Percentiles rank a stretch among this genome's conserved stretches.
Evolutionary conservation across 371 early-diverging fungal species (phyloP).

Genomic region (Nematocida homosporus): DNA sequence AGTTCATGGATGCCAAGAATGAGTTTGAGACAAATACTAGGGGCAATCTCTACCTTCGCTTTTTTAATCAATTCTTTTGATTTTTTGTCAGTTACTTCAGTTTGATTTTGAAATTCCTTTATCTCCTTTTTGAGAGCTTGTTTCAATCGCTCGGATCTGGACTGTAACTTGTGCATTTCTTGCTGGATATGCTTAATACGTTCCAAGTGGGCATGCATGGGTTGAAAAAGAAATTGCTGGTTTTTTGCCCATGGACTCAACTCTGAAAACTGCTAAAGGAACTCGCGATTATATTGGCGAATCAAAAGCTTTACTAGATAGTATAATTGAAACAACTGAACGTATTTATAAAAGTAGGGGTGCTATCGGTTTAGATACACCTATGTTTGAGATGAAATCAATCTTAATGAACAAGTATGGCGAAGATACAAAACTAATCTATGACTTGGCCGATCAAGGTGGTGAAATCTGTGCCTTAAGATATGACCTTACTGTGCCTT

Average conservation of each 20-base stretch:
- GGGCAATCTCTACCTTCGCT: conserved; percentile 5
- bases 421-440: conserved; percentile 95
- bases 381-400: conserved; percentile 94
- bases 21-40: conserved; percentile 8
- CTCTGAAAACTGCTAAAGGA: conserved; percentile 72
- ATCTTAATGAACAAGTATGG: conserved; percentile 96
- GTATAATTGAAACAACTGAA: conserved; percentile 79
- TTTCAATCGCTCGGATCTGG: conserved; percentile 13
- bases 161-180: neutral
- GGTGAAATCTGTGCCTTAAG: conserved; percentile 91
- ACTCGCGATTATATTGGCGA: conserved; percentile 86
- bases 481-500: conserved; percentile 96
- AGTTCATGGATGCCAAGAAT: conserved; percentile 36
- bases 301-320: conserved; percentile 85
- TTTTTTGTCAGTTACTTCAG: neutral
- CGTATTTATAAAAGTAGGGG: conserved; percentile 85
- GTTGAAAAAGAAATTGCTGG: conserved; percentile 26
- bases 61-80: neutral
- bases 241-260: conserved; percentile 20
- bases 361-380: conserved; percentile 93
- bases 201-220: conserved; percentile 4
- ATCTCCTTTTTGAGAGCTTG: conserved; percentile 16
- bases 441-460: conserved; percentile 92
- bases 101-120: neutral
- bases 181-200: neutral